Evolutionary conservation across 768 basidiomycete species (phyloP).

Genomic region (Leccinum incarnatum): DNA sequence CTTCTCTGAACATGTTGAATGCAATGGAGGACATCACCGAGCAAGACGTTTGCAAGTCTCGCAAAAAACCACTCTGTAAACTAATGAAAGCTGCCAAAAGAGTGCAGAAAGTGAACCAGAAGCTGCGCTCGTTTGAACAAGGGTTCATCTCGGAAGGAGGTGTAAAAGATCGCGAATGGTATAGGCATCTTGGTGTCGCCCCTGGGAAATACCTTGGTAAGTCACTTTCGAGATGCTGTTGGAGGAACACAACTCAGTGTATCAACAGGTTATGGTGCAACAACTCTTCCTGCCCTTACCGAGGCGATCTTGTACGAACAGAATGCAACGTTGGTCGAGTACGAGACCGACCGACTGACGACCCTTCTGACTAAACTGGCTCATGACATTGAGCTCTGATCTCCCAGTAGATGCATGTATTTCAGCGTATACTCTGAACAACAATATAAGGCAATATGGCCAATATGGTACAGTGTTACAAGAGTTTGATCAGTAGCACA

Average conservation of each 20-base stretch:
- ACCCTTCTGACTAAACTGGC: constrained; percentile 54
- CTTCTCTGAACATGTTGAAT: constrained; percentile 2
- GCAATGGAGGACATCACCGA: neutral
- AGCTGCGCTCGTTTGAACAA: constrained; percentile 67
- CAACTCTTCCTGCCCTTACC: constrained; percentile 76
- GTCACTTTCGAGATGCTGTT: constrained; percentile 15
- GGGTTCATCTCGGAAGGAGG: constrained; percentile 80
- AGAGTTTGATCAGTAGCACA: neutral
- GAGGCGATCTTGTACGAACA: constrained; percentile 74
- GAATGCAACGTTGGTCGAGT: constrained; percentile 55
- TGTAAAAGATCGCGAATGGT: constrained; percentile 83
- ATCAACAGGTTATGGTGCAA: constrained; percentile 71
- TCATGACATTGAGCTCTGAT: constrained; percentile 22
- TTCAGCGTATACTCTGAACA: neutral
- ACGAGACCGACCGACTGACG: constrained; percentile 58
- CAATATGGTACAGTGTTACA: neutral
- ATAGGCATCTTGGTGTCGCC: constrained; percentile 78
- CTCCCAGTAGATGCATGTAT: neutral
- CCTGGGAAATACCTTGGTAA: constrained; percentile 83
- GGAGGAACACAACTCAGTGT: neutral
- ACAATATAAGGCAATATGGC: neutral
- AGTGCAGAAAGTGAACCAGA: constrained; percentile 59
- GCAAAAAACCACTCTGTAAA: constrained; percentile 36
- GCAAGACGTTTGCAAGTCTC: constrained; percentile 12
- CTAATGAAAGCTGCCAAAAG: constrained; percentile 59